Conservation (phyloP, 179 eudicot genomes). For the Beta macrorhiza region DNA sequence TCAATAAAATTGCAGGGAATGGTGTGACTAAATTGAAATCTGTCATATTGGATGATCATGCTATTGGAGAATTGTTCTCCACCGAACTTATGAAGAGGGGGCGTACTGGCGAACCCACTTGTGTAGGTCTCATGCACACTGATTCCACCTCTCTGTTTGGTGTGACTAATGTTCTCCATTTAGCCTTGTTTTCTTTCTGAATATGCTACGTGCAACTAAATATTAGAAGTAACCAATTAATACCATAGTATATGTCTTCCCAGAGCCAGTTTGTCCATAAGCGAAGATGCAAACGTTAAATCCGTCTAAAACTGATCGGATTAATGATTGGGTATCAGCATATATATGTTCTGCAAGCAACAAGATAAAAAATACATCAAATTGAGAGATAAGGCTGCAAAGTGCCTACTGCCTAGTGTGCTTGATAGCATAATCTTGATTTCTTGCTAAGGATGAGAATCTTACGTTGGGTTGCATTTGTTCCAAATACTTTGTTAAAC, state of each 20-base stretch:
- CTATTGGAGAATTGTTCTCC: no score
- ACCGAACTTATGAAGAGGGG: no score
- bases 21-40: not conserved
- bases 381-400: not conserved
- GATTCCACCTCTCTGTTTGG: no score
- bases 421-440: not conserved
- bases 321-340: conserved; percentile 74
- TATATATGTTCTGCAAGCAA: conserved; percentile 79
- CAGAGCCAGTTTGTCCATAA: conserved; percentile 97
- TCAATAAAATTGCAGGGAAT: not conserved
- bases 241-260: conserved; percentile 98
- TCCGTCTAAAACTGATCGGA: conserved; percentile 92
- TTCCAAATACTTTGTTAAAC: conserved; percentile 81
- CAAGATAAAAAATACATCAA: not conserved
- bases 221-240: not conserved
- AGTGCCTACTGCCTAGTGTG: no score
- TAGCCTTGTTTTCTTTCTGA: no score
- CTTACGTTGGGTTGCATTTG: conserved; percentile 79
- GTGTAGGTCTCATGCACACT: no score
- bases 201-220: not conserved
- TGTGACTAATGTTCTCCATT: no score
- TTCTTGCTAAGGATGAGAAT: conserved; percentile 2
- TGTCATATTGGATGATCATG: not conserved
- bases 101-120: no score
- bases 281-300: conserved; percentile 93